Evolutionary conservation across 768 basidiomycete genomes (phyloP).

Genomic region (Boletus rubescentipes): DNA sequence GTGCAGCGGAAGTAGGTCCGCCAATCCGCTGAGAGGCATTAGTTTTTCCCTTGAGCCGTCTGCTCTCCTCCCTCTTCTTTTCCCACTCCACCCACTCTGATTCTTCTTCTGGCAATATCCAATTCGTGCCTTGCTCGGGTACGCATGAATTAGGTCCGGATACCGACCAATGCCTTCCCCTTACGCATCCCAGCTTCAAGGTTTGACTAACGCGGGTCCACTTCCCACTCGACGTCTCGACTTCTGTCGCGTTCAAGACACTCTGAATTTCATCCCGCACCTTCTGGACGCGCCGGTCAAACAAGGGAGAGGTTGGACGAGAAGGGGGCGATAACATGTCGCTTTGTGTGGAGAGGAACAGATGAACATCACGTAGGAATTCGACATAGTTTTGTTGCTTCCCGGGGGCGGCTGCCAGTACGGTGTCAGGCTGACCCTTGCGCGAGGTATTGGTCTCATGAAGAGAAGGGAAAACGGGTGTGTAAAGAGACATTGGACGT

Average conservation of each 20-base stretch:
- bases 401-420: background rate
- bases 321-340: conserved; percentile 37
- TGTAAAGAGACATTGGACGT: conserved; percentile 34
- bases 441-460: conserved; percentile 6
- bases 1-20: background rate
- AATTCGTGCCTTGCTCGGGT: conserved; percentile 27
- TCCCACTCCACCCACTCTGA: conserved; percentile 51
- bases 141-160: conserved; percentile 20
- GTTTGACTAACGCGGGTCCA: conserved; percentile 45
- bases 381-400: conserved; percentile 25
- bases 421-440: conserved; percentile 6
- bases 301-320: conserved; percentile 33
- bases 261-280: conserved; percentile 36
- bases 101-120: conserved; percentile 47
- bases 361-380: conserved; percentile 30
- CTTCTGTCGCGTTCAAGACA: conserved; percentile 35
- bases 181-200: conserved; percentile 41
- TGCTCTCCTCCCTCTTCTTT: conserved; percentile 25
- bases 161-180: conserved; percentile 33
- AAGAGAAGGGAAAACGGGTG: conserved; percentile 32
- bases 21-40: conserved; percentile 10
- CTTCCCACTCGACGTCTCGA: conserved; percentile 44
- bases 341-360: conserved; percentile 32
- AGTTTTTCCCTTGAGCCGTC: conserved; percentile 17
- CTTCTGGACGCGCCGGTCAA: conserved; percentile 28